Base-by-base conservation (phyloP, 768 basidiomycete genomes). In the Tephrocybe rancida region DNA sequence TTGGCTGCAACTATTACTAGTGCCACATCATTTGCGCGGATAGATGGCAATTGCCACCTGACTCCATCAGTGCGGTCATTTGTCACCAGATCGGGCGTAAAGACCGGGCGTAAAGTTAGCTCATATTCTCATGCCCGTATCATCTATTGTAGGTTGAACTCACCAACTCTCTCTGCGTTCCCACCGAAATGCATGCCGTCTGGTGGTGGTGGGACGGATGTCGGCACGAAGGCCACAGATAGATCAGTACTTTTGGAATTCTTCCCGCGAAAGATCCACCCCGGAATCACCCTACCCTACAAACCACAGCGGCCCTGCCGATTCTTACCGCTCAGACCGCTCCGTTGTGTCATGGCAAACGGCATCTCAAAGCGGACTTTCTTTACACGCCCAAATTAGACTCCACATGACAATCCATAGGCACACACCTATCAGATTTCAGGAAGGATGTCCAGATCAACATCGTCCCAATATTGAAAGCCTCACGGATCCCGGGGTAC, bases 351-450 rank as follows among this genome's bases (percentile, higher is more conserved):
- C 22, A 38, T 53, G 39, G 37, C 44, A 47, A 48, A 32, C 47
- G 53, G 53, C 53, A 48, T 54, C 47, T 49, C 39, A 35, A 41
- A 44, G 4, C 0, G 18, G 48, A 35, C 8, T 22, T 30, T 9
- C 5, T 44, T 10, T 21, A 22, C 14, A 16, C n/a, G n/a, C 8
- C 24, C 7, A 22, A 49, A 48, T 44, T 13, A 29, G 29, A 55
- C 24, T n/a, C 30, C 43, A 55, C 48, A 50, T 44, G 54, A 19
- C 32, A 26, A n/a, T 22, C 18, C 32, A 13, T 32, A 44, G 42
- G 48, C 48, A 44, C 48, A 3, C 35, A 44, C 48, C 42, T 44
- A 47, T 29, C 54, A 55, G 46, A 41, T 21, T 44, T 37, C 16
- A 6, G 35, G 11, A 16, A 24, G 29, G 19, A 34, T 7, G 39